Conservation (phyloP, 352 stramenopile genomes). For the Globisporangium nagaii region DNA sequence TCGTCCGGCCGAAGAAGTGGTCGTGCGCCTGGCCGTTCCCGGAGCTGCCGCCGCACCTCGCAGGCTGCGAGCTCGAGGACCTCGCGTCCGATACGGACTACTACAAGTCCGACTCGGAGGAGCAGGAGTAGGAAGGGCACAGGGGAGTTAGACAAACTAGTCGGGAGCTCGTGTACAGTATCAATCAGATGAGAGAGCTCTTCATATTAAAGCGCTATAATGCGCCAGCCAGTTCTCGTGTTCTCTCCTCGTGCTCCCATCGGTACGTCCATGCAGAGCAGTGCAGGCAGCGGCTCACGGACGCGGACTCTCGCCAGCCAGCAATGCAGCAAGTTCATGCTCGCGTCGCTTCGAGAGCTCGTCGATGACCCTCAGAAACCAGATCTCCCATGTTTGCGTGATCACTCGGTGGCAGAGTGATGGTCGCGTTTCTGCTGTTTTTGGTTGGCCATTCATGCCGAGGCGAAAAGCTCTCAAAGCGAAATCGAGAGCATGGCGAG, state of each 20-base stretch:
- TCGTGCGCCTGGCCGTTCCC: slow-evolving; percentile 52
- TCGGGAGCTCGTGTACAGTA: background rate
- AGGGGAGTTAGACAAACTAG: background rate
- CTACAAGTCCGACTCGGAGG: slow-evolving; percentile 36
- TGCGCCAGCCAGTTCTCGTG: no score
- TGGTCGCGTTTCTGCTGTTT: background rate
- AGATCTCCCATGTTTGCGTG: background rate
- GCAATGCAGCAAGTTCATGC: background rate
- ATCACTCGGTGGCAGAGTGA: background rate
- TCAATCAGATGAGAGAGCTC: background rate
- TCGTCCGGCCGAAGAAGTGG: slow-evolving; percentile 73
- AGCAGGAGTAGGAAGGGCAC: background rate
- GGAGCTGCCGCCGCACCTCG: slow-evolving; percentile 14
- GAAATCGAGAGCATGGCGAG: slow-evolving; percentile 1
- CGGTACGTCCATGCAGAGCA: no score
- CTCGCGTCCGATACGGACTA: slow-evolving; percentile 49
- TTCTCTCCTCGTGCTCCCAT: no score
- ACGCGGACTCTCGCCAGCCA: no score
- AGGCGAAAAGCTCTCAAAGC: slow-evolving; percentile 2
- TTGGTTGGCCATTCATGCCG: background rate
- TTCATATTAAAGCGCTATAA: slow-evolving; percentile 1
- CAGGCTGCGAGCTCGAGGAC: slow-evolving; percentile 30
- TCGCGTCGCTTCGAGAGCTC: background rate
- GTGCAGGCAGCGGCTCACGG: no score
- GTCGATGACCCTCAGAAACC: no score